Conservation (phyloP, 202 grass and related monocot genomes). For the Sporobolus alterniflorus region DNA sequence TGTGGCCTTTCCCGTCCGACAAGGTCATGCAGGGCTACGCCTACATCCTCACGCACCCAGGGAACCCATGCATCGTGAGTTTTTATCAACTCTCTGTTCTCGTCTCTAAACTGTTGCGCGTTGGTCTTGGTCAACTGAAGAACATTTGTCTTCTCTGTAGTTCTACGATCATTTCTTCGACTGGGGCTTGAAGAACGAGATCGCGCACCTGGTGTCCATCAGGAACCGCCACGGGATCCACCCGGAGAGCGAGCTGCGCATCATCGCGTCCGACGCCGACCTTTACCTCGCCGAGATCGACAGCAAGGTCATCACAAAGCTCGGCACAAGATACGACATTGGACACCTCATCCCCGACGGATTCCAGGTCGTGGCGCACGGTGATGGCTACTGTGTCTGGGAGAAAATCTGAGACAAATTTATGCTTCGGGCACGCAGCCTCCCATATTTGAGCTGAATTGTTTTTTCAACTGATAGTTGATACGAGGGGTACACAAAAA, state of each 20-base stretch:
- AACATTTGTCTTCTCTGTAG: background rate
- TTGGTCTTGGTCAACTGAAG: background rate
- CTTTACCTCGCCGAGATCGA: constrained; percentile 82
- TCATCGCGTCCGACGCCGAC: constrained; percentile 74
- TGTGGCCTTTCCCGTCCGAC: constrained; percentile 81
- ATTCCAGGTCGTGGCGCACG: constrained; percentile 54
- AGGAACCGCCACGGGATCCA: constrained; percentile 58
- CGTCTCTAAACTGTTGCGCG: background rate
- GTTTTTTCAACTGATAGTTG: background rate
- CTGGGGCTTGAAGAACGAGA: constrained; percentile 70
- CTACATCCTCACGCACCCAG: constrained; percentile 92
- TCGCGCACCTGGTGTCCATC: constrained; percentile 57
- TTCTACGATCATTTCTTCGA: constrained; percentile 83
- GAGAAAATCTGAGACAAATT: constrained; percentile 42
- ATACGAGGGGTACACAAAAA: no score
- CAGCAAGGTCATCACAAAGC: constrained; percentile 64
- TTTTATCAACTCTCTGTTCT: background rate
- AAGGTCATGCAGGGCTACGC: constrained; percentile 93
- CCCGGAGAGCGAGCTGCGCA: constrained; percentile 55
- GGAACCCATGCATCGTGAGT: constrained; percentile 73
- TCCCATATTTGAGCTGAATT: constrained; percentile 8
- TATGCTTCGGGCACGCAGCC: background rate
- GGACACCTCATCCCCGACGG: constrained; percentile 49
- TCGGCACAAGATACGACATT: constrained; percentile 51
- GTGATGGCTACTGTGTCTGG: constrained; percentile 67